These are phyloP conservation scores for Ophiostoma sp. DNA, from an alignment of 2,329 filamentous ascomycete species.

Conservation along the genomic window DNA sequence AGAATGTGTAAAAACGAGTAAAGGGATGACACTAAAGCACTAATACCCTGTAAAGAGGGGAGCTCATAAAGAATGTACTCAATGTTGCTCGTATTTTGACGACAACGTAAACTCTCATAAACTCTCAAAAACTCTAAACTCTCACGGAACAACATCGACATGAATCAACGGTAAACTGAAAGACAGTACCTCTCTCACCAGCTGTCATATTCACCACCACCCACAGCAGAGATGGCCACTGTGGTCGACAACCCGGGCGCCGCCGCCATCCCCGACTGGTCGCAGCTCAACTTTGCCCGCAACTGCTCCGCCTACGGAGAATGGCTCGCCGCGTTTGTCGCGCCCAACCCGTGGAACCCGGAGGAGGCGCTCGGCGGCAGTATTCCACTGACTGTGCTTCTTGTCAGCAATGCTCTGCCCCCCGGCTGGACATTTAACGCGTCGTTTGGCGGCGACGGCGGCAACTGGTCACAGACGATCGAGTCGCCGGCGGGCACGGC, in stretches of 20 bases:
- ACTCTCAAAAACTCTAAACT: too few species aligned
- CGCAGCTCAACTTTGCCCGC: slow-evolving; percentile 29
- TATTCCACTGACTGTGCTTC: slow-evolving; percentile 13
- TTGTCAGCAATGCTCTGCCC: slow-evolving; percentile 10
- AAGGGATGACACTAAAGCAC: neutral
- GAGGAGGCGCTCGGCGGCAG: slow-evolving; percentile 24
- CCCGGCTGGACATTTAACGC: slow-evolving; percentile 5
- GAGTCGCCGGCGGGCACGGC: slow-evolving; percentile 5
- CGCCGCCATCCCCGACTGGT: slow-evolving; percentile 15
- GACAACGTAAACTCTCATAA: too few species aligned
- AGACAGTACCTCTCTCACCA: too few species aligned
- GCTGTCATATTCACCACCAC: too few species aligned
- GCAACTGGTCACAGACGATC: neutral
- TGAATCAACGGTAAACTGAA: too few species aligned
- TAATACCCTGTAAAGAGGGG: too few species aligned
- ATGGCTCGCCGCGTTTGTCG: slow-evolving; percentile 28
- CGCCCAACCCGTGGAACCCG: slow-evolving; percentile 24
- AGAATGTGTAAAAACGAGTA: neutral
- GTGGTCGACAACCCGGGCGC: neutral
- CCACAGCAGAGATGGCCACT: too few species aligned
- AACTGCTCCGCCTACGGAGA: slow-evolving; percentile 30
- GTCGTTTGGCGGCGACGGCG: neutral
- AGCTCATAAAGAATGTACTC: too few species aligned
- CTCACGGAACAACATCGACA: too few species aligned
- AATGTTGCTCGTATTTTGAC: too few species aligned